phyloP scores from a whole-genome alignment of 257 asterid species.

The Prunella vulgaris region DNA sequence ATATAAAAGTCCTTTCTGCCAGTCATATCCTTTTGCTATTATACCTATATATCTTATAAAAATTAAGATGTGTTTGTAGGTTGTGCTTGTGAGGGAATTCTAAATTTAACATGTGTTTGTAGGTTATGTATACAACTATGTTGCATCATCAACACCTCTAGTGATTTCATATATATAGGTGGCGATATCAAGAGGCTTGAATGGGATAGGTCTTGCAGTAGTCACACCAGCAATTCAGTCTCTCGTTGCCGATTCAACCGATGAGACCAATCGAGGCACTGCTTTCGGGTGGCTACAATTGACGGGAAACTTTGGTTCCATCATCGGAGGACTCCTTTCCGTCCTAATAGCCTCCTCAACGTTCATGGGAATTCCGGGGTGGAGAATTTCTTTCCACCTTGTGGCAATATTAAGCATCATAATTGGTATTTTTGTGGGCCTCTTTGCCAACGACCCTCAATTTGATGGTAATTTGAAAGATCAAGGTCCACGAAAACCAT shows the following conservation, averaged over 20 bases:
- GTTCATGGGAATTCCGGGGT: conserved; percentile 75
- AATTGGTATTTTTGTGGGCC: conserved; percentile 55
- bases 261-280: conserved; percentile 72
- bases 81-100: too few relatives aligned
- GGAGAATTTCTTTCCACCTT: conserved; percentile 83
- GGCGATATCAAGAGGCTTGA: conserved; percentile 85
- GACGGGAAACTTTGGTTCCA: conserved; percentile 66
- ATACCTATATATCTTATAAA: too few relatives aligned
- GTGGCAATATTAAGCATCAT: conserved; percentile 59
- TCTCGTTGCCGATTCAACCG: conserved; percentile 87
- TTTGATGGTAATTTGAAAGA: conserved; percentile 37
- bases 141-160: too few relatives aligned
- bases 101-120: too few relatives aligned
- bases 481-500: conserved; percentile 33
- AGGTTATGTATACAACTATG: too few relatives aligned
- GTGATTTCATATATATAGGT: too few relatives aligned
- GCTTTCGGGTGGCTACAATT: conserved; percentile 87
- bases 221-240: conserved; percentile 83
- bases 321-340: conserved; percentile 63
- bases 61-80: too few relatives aligned
- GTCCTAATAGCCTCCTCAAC: conserved; percentile 61
- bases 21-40: neutral
- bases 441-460: conserved; percentile 71
- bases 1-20: neutral
- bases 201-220: conserved; percentile 89